phyloP scores from a whole-genome alignment of 2,329 filamentous ascomycete genomes.

The Aschersonia sp. region DNA sequence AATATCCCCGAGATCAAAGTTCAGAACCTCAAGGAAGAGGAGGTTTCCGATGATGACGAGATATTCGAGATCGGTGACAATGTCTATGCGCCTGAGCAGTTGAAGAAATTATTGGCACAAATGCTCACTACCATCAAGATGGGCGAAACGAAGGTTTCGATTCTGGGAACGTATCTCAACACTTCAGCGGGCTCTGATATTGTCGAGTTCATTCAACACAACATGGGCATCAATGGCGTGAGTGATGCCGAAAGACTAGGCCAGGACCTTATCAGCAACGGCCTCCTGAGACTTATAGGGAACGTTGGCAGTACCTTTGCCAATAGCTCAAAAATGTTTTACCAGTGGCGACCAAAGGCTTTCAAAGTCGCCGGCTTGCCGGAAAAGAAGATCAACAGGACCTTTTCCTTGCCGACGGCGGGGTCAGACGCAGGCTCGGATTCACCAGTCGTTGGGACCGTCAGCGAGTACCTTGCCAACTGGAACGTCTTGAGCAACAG shows the following conservation, averaged over 20 bases:
- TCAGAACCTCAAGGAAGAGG: conserved; percentile 48
- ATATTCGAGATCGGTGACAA: conserved; percentile 84
- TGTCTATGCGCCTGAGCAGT: conserved; percentile 67
- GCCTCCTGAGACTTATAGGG: conserved; percentile 79
- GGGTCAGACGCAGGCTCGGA: conserved; percentile 39
- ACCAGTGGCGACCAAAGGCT: conserved; percentile 89
- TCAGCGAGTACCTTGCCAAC: conserved; percentile 78
- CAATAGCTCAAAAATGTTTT: conserved; percentile 94
- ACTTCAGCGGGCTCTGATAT: conserved; percentile 86
- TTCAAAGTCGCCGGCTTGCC: conserved; percentile 80
- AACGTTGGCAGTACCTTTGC: conserved; percentile 93
- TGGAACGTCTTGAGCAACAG: conserved; percentile 81
- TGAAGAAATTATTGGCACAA: conserved; percentile 80
- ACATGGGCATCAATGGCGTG: conserved; percentile 71
- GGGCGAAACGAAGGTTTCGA: conserved; percentile 86
- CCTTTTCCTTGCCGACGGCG: conserved; percentile 56
- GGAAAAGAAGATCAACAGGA: conserved; percentile 73
- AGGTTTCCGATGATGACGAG: conserved; percentile 55
- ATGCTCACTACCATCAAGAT: conserved; percentile 80
- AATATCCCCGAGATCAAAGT: conserved; percentile 78
- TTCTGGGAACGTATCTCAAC: conserved; percentile 88
- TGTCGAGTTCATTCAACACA: conserved; percentile 83
- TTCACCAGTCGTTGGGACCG: conserved; percentile 66
- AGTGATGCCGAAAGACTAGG: conserved; percentile 90
- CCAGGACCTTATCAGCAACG: conserved; percentile 76